Conservation (phyloP, 2,329 filamentous ascomycete species). For the Penicillium sp. region DNA sequence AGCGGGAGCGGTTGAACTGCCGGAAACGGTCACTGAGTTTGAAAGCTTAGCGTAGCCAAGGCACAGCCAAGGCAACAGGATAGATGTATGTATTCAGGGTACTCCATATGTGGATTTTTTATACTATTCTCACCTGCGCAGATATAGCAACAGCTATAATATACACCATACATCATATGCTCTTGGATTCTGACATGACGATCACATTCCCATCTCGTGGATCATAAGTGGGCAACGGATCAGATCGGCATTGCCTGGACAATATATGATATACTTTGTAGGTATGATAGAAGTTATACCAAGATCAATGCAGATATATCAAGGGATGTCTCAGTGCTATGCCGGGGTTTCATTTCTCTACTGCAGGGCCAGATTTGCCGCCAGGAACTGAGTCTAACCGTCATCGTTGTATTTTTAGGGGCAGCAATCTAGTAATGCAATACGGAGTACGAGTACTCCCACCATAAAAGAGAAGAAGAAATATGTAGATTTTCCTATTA, state of each 20-base stretch:
- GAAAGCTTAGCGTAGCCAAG: background rate
- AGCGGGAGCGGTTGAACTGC: background rate
- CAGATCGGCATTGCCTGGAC: background rate
- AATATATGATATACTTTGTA: background rate
- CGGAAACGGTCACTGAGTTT: background rate
- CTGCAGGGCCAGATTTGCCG: conserved; percentile 6
- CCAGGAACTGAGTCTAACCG: conserved; percentile 7
- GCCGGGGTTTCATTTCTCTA: conserved; percentile 7
- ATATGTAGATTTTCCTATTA: background rate
- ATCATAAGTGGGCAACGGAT: background rate
- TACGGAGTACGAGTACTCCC: background rate
- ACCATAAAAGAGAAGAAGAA: background rate
- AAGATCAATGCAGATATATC: background rate
- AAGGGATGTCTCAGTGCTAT: conserved; percentile 6
- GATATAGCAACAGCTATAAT: background rate
- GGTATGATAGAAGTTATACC: background rate
- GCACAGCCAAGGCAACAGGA: background rate
- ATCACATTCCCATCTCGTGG: conserved; percentile 2
- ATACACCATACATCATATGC: background rate
- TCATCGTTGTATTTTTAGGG: conserved; percentile 3
- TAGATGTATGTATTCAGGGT: background rate
- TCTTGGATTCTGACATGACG: background rate
- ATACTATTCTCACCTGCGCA: background rate
- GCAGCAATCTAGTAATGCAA: background rate
- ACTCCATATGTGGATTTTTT: background rate